Evolutionary conservation across 495 filamentous ascomycete species (phyloP).

Genomic region (Jackrogersella multiformis): DNA sequence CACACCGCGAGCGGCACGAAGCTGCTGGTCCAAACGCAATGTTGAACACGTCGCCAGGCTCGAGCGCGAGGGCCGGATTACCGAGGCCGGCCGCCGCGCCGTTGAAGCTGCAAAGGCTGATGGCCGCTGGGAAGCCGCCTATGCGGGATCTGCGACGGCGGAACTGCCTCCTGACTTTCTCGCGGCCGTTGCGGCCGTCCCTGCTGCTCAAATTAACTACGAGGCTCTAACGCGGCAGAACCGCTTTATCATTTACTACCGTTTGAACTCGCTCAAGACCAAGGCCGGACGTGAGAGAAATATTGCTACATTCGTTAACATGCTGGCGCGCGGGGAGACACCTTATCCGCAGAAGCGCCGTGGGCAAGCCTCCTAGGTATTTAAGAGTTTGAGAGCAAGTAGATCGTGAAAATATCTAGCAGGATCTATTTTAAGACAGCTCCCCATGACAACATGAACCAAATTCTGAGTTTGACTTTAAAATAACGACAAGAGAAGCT

Average conservation of each 20-base stretch:
- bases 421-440: neutral
- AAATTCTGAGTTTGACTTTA: too few species aligned
- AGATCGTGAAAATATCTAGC: neutral
- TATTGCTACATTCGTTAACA: conserved; percentile 40
- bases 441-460: too few species aligned
- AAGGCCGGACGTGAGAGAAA: conserved; percentile 35
- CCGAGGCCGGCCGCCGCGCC: conserved; percentile 54
- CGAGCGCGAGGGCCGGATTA: conserved; percentile 56
- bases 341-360: conserved; percentile 27
- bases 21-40: conserved; percentile 61
- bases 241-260: conserved; percentile 40
- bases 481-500: too few species aligned
- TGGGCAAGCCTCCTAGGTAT: neutral
- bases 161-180: conserved; percentile 36
- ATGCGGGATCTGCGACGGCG: conserved; percentile 50
- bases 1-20: conserved; percentile 63
- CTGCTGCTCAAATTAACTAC: conserved; percentile 29
- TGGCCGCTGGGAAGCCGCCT: conserved; percentile 65
- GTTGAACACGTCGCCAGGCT: conserved; percentile 57
- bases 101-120: conserved; percentile 64
- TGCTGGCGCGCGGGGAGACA: conserved; percentile 33
- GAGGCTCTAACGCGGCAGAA: conserved; percentile 26
- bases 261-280: conserved; percentile 39
- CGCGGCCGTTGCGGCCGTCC: conserved; percentile 28
- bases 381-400: too few species aligned